Evolutionary conservation across 176 grass and related monocot genomes (phyloP).

Genomic region (Oryza longistaminata): DNA sequence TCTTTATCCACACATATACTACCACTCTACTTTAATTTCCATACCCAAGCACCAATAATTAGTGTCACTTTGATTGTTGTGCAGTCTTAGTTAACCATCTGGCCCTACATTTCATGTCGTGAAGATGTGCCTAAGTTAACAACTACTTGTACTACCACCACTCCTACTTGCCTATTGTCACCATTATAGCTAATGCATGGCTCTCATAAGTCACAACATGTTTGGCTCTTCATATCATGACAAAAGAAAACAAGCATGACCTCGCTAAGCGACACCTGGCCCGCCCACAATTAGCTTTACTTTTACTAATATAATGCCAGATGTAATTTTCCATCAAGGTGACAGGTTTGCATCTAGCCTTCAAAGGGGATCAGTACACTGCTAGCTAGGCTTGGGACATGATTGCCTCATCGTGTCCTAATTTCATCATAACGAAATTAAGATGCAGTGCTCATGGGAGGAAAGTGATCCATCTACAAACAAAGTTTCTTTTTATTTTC

Average conservation of each 20-base stretch:
- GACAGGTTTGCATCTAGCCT: slow-evolving; percentile 24
- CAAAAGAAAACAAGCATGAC: slow-evolving; percentile 1
- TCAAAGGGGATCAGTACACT: background rate
- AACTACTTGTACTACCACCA: background rate
- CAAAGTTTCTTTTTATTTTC: background rate
- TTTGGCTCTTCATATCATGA: slow-evolving; percentile 7
- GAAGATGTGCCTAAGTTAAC: slow-evolving; percentile 29
- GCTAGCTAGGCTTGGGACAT: background rate
- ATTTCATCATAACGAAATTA: background rate
- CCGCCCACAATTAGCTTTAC: background rate
- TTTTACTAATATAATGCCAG: slow-evolving; percentile 13
- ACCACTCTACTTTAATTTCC: slow-evolving; percentile 3
- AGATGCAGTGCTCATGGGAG: background rate
- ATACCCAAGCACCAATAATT: slow-evolving; percentile 37
- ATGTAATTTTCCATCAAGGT: slow-evolving; percentile 19
- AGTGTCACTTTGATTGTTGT: slow-evolving; percentile 31
- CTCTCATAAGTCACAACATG: background rate
- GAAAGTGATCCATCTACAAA: background rate
- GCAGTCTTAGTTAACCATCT: slow-evolving; percentile 30
- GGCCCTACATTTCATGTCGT: background rate
- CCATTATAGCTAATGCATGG: background rate
- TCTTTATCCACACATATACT: slow-evolving; percentile 27
- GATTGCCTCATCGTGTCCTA: background rate
- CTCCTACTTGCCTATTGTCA: background rate
- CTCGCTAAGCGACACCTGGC: slow-evolving; percentile 1